Conservation (phyloP, 805 yeast genomes). For the Wickerhamomyces bovis region DNA sequence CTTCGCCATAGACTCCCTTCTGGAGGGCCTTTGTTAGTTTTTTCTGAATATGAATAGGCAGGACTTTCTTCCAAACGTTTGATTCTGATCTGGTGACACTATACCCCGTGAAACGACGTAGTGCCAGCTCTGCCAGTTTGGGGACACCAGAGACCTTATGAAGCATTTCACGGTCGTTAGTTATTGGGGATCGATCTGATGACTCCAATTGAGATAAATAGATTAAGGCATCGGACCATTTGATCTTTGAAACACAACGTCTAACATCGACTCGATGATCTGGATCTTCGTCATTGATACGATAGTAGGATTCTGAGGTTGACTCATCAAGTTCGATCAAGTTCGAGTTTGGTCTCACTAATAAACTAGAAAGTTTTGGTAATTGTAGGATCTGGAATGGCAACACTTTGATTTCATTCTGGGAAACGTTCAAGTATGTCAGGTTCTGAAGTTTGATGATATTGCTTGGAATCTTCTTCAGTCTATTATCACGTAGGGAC, state of each 20-base stretch:
- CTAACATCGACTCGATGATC: constrained; percentile 13
- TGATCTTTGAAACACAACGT: constrained; percentile 21
- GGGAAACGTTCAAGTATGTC: constrained; percentile 45
- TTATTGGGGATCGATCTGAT: not conserved
- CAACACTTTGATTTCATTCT: constrained; percentile 43
- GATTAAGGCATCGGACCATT: constrained; percentile 17
- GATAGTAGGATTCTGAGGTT: constrained; percentile 12
- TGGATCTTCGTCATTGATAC: constrained; percentile 19
- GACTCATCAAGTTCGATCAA: constrained; percentile 19
- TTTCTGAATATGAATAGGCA: constrained; percentile 40
- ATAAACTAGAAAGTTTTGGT: constrained; percentile 35
- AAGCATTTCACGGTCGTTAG: constrained; percentile 17
- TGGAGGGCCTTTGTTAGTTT: constrained; percentile 47
- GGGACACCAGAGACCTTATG: constrained; percentile 30
- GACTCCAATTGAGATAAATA: constrained; percentile 1
- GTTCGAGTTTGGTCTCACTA: constrained; percentile 51
- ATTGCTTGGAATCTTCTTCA: constrained; percentile 42
- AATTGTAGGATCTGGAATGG: constrained; percentile 50
- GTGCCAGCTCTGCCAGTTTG: constrained; percentile 40
- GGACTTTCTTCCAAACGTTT: constrained; percentile 43
- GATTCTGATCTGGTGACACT: constrained; percentile 51
- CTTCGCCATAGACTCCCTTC: constrained; percentile 44
- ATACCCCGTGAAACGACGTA: constrained; percentile 44
- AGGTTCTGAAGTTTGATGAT: constrained; percentile 36
- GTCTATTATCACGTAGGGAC: constrained; percentile 44